These are phyloP conservation scores for Pseudogymnoascus sp. DNA, from an alignment of 2,329 filamentous ascomycete genomes.

Conservation along the genomic window DNA sequence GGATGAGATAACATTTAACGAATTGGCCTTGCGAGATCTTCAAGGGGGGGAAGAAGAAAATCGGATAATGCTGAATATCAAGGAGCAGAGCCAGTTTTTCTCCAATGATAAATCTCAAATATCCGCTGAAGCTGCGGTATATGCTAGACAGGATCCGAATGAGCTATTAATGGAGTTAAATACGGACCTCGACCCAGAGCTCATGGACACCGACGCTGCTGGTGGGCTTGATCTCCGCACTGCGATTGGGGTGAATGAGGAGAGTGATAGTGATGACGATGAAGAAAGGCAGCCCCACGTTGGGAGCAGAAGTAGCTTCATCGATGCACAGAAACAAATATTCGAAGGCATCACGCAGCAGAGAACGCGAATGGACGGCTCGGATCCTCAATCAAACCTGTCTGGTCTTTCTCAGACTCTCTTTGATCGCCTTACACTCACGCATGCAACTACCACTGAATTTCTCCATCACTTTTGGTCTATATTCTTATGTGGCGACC, in stretches of 20 bases:
- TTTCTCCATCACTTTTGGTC: slow-evolving; percentile 98
- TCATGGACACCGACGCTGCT: slow-evolving; percentile 38
- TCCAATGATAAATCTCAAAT: slow-evolving; percentile 43
- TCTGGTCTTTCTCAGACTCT: slow-evolving; percentile 40
- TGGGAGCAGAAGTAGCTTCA: slow-evolving; percentile 60
- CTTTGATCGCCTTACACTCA: slow-evolving; percentile 58
- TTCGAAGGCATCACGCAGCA: slow-evolving; percentile 56
- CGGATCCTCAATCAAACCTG: slow-evolving; percentile 19
- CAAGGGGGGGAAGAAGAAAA: slow-evolving; percentile 64
- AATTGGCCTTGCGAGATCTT: slow-evolving; percentile 73
- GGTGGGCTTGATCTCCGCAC: slow-evolving; percentile 52
- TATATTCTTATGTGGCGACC: slow-evolving; percentile 80
- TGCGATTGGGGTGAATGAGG: slow-evolving; percentile 60
- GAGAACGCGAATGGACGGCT: slow-evolving; percentile 49
- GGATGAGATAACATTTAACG: slow-evolving; percentile 65
- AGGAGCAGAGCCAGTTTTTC: slow-evolving; percentile 79
- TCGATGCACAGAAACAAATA: slow-evolving; percentile 56
- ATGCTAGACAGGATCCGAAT: slow-evolving; percentile 60
- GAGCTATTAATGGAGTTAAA: slow-evolving; percentile 59
- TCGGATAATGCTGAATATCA: slow-evolving; percentile 76
- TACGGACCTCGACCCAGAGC: slow-evolving; percentile 45
- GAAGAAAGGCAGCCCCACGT: slow-evolving; percentile 48
- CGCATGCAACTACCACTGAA: slow-evolving; percentile 87
- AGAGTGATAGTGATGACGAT: slow-evolving; percentile 60
- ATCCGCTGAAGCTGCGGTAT: slow-evolving; percentile 35